These are phyloP conservation scores for Alternaria gaisen DNA, from an alignment of 2,329 filamentous ascomycete species.

Conservation along the genomic window DNA sequence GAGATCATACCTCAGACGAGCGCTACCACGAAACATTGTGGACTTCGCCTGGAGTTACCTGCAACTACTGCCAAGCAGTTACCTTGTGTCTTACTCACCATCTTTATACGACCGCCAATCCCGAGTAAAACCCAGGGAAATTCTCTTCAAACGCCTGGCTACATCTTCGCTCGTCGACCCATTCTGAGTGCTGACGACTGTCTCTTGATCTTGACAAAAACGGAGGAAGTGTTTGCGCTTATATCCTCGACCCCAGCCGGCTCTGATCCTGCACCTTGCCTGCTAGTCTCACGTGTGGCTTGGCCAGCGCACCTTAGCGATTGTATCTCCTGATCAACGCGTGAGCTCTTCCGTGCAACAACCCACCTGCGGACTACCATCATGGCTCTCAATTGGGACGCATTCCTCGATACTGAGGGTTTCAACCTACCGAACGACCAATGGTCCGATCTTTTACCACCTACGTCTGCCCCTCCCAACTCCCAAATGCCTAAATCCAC, in stretches of 20 bases:
- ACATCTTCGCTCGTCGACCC: constrained; percentile 10
- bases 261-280: constrained; percentile 27
- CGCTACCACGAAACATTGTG: constrained; percentile 8
- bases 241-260: constrained; percentile 34
- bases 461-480: constrained; percentile 34
- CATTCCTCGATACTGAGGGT: constrained; percentile 49
- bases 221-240: constrained; percentile 30
- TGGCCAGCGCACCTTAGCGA: constrained; percentile 34
- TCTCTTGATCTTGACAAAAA: constrained; percentile 12
- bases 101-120: constrained; percentile 30
- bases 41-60: constrained; percentile 17
- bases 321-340: constrained; percentile 51
- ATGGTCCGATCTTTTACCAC: constrained; percentile 49
- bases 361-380: constrained; percentile 39
- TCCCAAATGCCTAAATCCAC: constrained; percentile 50
- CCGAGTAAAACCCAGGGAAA: not conserved
- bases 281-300: constrained; percentile 36
- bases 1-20: constrained; percentile 8
- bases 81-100: constrained; percentile 26
- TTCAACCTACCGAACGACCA: constrained; percentile 50
- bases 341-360: constrained; percentile 44
- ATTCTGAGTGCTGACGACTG: constrained; percentile 1
- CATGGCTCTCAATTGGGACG: constrained; percentile 53
- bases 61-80: constrained; percentile 27
- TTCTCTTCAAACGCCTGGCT: constrained; percentile 11